Base-by-base conservation (phyloP, 352 stramenopile genomes). In the Pythium myriotylum region DNA sequence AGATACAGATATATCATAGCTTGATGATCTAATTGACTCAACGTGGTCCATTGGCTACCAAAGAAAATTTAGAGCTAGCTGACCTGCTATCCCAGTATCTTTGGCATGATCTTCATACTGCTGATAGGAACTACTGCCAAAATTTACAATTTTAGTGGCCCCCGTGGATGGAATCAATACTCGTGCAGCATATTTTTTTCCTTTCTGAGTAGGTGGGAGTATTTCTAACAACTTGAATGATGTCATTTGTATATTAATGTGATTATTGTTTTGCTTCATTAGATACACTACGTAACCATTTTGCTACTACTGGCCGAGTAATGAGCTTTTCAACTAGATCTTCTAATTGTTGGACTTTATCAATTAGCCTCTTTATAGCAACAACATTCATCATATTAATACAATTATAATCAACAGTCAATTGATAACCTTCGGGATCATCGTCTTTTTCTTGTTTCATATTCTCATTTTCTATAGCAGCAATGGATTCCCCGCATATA, bases 111-210 rank as follows among this genome's bases (percentile, higher is more conserved):
- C 39, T 43, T 43, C 39, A 43, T 43, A 43, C n/a, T 43, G 39
- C 35, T 47, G 50, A 57, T 57, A 57, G 37, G 32, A 45, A n/a
- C 33, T 57, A 46, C 50, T 57, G 37, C 50, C 50, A 47, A 57
- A 57, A 46, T 57, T 45, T 47, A 57, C 50, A 24, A 54, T 54
- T 54, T 54, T 54, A 57, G 24, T 57, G 50, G 33, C 33, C 33
- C 37, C 50, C 29, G 33, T 57, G 37, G 33, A 45, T 16, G 32
- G 33, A 46, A 57, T 57, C n/a, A 13, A 46, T 37, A 57, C 37
- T 27, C 50, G 50, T 47, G 50, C 50, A 57, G 50, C 50, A 57
- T 57, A 57, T 57, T 57, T 47, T 57, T 57, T 57, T 47, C 50
- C 50, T 46, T 47, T 45, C n/a, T 57, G 50, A 57, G 50, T 57